These are phyloP conservation scores for Pythium sp. DNA, from an alignment of 352 stramenopile genomes.

Conservation along the genomic window DNA sequence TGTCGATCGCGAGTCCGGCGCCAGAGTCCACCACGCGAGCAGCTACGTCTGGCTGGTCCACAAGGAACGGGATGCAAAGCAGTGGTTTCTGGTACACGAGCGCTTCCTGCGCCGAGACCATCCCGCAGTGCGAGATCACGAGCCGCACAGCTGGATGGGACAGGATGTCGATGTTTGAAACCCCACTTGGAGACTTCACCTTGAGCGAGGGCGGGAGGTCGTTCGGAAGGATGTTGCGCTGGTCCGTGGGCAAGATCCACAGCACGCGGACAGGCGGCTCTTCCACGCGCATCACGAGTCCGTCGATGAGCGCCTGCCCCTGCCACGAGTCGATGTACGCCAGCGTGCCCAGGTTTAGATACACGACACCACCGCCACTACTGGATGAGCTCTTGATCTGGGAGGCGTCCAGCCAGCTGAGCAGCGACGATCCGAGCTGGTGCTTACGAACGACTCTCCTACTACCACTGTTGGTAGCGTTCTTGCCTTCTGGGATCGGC, in stretches of 20 bases:
- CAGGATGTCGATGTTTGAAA: conserved; percentile 69
- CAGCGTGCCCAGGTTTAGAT: conserved; percentile 76
- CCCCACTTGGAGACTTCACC: conserved; percentile 52
- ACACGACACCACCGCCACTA: conserved; percentile 44
- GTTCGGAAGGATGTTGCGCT: conserved; percentile 55
- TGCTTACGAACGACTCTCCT: conserved; percentile 8
- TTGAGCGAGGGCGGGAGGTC: conserved; percentile 56
- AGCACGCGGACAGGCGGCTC: conserved; percentile 60
- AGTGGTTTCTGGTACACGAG: conserved; percentile 77
- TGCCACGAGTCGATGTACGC: conserved; percentile 83
- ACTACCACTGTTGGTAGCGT: not conserved
- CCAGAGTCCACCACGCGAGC: conserved; percentile 74
- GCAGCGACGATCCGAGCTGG: conserved; percentile 20
- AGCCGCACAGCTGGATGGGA: conserved; percentile 53
- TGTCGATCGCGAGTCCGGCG: conserved; percentile 67
- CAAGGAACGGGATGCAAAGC: conserved; percentile 87
- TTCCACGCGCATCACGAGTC: conserved; percentile 41
- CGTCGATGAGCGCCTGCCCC: conserved; percentile 67
- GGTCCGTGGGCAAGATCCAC: conserved; percentile 74
- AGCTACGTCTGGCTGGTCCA: conserved; percentile 84
- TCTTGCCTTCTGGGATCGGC: conserved; percentile 17
- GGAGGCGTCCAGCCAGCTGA: conserved; percentile 36
- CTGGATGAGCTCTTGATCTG: conserved; percentile 1
- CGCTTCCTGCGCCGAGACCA: conserved; percentile 80
- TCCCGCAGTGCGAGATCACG: conserved; percentile 87